Percentiles rank a stretch among this genome's conserved stretches.
Conservation (phyloP, 2,329 filamentous ascomycete species). For the Talaromyces albobiverticillius region DNA sequence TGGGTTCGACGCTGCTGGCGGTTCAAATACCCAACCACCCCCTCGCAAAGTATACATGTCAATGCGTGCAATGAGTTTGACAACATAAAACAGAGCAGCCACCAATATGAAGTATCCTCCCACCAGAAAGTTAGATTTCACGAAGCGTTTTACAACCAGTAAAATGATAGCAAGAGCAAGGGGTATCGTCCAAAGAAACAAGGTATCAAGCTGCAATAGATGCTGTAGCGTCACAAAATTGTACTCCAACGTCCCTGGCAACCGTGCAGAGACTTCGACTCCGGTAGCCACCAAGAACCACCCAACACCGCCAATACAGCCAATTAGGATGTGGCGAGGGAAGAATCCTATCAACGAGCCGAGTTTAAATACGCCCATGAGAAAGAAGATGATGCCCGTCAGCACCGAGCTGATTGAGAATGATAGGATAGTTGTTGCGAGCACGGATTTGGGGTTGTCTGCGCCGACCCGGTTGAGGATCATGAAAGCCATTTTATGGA, state of each 20-base stretch:
- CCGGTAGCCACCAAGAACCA: conserved; percentile 92
- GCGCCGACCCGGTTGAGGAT: conserved; percentile 77
- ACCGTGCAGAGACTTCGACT: conserved; percentile 84
- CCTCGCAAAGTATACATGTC: conserved; percentile 65
- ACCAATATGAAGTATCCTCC: conserved; percentile 85
- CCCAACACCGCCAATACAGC: conserved; percentile 94
- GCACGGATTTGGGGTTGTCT: conserved; percentile 77
- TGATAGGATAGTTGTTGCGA: conserved; percentile 89
- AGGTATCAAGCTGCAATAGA: conserved; percentile 69
- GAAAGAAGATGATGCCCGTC: conserved; percentile 86
- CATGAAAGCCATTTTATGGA: conserved; percentile 94
- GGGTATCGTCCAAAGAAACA: conserved; percentile 80
- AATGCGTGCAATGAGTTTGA: conserved; percentile 55
- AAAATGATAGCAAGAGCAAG: conserved; percentile 72
- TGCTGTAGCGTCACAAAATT: conserved; percentile 71
- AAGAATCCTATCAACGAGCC: conserved; percentile 97
- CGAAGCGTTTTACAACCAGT: conserved; percentile 70
- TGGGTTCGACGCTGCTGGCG: conserved; percentile 77
- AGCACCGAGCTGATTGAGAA: conserved; percentile 88
- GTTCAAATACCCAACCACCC: conserved; percentile 87
- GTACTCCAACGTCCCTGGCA: conserved; percentile 83
- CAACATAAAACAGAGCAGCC: conserved; percentile 55
- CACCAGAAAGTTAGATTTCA: conserved; percentile 79
- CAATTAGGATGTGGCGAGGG: conserved; percentile 90
- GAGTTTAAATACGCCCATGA: conserved; percentile 81